phyloP scores from a whole-genome alignment of 352 stramenopile species.

The Phytophthora sp. region DNA sequence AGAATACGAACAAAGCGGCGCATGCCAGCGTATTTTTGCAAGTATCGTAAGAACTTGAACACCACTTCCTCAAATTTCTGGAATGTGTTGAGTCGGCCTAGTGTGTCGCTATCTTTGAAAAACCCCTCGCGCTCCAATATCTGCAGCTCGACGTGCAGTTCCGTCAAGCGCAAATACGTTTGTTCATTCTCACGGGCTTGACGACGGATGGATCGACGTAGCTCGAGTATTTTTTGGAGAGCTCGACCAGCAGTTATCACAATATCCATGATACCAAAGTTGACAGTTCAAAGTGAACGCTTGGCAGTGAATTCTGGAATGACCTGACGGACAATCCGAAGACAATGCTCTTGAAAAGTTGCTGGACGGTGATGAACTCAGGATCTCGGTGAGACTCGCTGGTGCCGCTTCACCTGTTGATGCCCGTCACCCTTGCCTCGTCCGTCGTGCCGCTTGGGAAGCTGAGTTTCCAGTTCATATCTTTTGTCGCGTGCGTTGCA shows the following conservation, averaged over 20 bases:
- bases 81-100: neutral
- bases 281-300: no score
- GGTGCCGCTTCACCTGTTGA: no score
- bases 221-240: neutral
- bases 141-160: neutral
- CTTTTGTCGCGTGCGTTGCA: no score
- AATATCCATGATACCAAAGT: no score
- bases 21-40: neutral
- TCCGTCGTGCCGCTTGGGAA: no score
- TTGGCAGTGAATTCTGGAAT: neutral
- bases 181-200: constrained; percentile 1
- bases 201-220: neutral
- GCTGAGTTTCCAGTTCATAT: no score
- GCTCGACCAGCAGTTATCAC: neutral
- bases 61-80: neutral
- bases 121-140: neutral
- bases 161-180: neutral
- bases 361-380: neutral
- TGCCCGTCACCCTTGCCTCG: no score
- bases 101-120: neutral
- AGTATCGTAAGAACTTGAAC: neutral
- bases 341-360: no score
- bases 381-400: no score
- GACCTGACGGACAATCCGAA: neutral
- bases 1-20: no score